Evolutionary conservation across 2,329 filamentous ascomycete genomes (phyloP), one percentile per base, ranked within the genome.

Genomic region (Diplodia mutila): DNA sequence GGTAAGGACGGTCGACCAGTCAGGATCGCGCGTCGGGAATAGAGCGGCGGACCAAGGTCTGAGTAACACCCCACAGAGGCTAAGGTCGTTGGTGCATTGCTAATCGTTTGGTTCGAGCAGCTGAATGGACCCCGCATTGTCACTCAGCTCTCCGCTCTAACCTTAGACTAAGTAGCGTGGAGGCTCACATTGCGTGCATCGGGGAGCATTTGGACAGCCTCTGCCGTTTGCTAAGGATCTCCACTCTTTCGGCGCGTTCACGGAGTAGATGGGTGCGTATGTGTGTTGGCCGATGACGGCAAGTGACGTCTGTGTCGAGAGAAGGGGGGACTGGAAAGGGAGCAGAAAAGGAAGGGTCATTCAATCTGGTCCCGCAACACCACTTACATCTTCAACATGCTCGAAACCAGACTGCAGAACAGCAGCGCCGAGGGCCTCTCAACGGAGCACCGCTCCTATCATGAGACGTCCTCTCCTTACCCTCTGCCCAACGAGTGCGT

Each of bases 401-500:
- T 27, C 23, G 54, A 59, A 23, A 48, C 25, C 11, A 27, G 21
- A 7, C 12, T 23, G 9, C 39, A 21, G 9, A 11, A 6, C 9
- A 8, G n/a, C 16, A 25, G 14, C 25, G 21, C 37, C 25, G 18
- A 23, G 4, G 2, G 14, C 8, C 55, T 48, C 21, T 9, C 23
- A 4, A 32, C 14, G 18, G 51, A 61, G 8, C 11, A 9, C 49
- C 68, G 68, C 32, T 59, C 29, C 2, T 73, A 72, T 59, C 72
- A 72, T 54, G 55, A 54, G 12, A 71, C 71, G 3, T 49, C 68
- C 9, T 65, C 72, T n/a, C 69, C 69, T 32, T 73, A 73, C 42
- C 48, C 65, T 4, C 67, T 73, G 34, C 72, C 72, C 48, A 73
- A 73, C 53, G 72, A 73, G 71, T 73, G 66, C 65, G 67, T 69